These are phyloP conservation scores for Trichophyton schoenleinii DNA, from an alignment of 2,329 filamentous ascomycete genomes.

Conservation along the genomic window DNA sequence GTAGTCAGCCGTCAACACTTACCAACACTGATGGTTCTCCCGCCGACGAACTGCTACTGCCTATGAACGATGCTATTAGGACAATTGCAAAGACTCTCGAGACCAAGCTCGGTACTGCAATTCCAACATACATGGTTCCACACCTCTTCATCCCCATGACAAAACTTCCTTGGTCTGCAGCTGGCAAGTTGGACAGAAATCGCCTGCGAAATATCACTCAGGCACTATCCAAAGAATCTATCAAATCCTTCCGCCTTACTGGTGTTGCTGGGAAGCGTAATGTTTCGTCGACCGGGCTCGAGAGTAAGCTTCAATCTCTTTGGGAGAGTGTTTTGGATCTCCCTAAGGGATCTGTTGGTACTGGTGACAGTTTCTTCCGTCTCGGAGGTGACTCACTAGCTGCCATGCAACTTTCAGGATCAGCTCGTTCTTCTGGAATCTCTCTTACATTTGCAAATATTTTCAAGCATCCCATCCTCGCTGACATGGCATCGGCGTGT, in stretches of 20 bases:
- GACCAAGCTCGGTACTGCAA: slow-evolving; percentile 4
- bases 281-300: slow-evolving; percentile 5
- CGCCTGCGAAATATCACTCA: slow-evolving; percentile 19
- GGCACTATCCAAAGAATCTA: slow-evolving; percentile 10
- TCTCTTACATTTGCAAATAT: slow-evolving; percentile 16
- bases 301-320: slow-evolving; percentile 10
- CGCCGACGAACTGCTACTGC: slow-evolving; percentile 10
- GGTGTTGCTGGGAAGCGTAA: slow-evolving; percentile 5
- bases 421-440: slow-evolving; percentile 12
- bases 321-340: slow-evolving; percentile 11
- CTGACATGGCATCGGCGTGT: slow-evolving; percentile 21
- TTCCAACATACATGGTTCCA: slow-evolving; percentile 30
- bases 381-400: slow-evolving; percentile 16
- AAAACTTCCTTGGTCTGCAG: slow-evolving; percentile 27
- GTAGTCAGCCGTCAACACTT: not conserved
- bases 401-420: slow-evolving; percentile 18
- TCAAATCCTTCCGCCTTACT: slow-evolving; percentile 9
- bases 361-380: slow-evolving; percentile 15
- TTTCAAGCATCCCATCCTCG: slow-evolving; percentile 23
- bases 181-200: slow-evolving; percentile 26
- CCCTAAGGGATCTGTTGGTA: slow-evolving; percentile 5
- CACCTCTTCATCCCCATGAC: slow-evolving; percentile 25
- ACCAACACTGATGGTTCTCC: slow-evolving; percentile 8
- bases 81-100: slow-evolving; percentile 10
- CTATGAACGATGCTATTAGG: slow-evolving; percentile 10